Base-by-base conservation (phyloP, 192 early-diverging fungal species). In the Coemansia sp. region DNA sequence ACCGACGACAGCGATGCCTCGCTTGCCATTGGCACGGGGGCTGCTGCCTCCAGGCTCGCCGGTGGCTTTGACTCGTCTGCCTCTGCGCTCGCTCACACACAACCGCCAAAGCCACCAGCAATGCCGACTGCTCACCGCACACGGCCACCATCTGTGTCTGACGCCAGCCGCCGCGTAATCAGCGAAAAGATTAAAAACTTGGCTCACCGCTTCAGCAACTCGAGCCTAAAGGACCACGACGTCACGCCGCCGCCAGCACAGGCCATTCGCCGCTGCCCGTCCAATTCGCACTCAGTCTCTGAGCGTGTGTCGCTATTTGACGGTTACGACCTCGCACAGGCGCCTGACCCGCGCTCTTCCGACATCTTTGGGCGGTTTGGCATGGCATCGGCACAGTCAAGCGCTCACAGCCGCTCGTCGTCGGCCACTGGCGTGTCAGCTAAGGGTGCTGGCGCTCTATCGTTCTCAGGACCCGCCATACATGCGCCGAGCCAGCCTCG, bases 291-390 rank as follows among this genome's bases (percentile, higher is more conserved):
- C 10, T 80, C 77, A 4, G 71, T 80, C 4, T 80, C 77, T 4
- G 77, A 80, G 61, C 71, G 77, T 25, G 77, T 80, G 50, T 80
- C 71, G 23, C 77, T 74, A 12, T 80, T 80, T 27, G 77, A 74
- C 61, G 57, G 51, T 47, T 55, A 37, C 27, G 64, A 75, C 9
- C 21, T 21, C 3, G 59, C 59, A 37, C 52, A 59, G 21, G 10
- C 61, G 23, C 69, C 55, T 64, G 76, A 79, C 57, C 76, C 76
- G 35, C 67, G 76, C 19, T 43, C 60, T 9, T 59, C 65, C 14
- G 64, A 61, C 7, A 48, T 80, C 48, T 80, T 80, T 68, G 77
- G 77, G 22, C 64, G 64, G 22, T 80, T 80, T 5, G 77, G 76
- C 52, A 71, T 72, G 70, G 72, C 72, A 11, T 61, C 57, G 1